Evolutionary conservation across 805 yeast genomes (phyloP), one percentile per base, ranked within the genome.

Genomic region (Kurtzmaniella fragi): DNA sequence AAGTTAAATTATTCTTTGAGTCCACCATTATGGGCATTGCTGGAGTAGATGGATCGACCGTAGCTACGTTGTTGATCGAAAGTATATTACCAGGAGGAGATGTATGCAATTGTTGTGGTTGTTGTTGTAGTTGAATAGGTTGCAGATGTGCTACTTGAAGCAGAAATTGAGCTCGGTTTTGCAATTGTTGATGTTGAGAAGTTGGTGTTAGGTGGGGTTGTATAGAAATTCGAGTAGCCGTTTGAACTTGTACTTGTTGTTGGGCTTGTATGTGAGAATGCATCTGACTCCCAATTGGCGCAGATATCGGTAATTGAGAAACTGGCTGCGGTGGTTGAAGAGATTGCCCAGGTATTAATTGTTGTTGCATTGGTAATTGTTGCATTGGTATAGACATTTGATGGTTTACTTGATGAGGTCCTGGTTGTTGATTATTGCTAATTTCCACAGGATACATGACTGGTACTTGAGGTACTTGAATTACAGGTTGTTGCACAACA

Each of bases 61-160:
- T 13, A 28, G 36, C 8, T 6, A 20, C 13, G 28, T 20, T 25
- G 5, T 28, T 33, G 6, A 28, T 14, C 5, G 35, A 6, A 12
- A 23, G 36, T 13, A 33, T 17, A n/a, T 13, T 17, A 17, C 17
- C 17, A 17, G 6, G 37, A 13, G 29, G 28, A 9, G 37, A 31
- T 8, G 30, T 9, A 11, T n/a, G 31, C 23, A 17, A 20, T 4
- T 27, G 31, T 12, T 16, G 16, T 10, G 25, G 30, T 12, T 26
- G 36, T 23, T 29, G 29, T 37, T 46, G 54, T 34, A 43, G 45
- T 35, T 46, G 33, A 23, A 33, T 28, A 23, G 37, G 32, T n/a
- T 36, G 28, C 15, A 13, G 34, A 8, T 17, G 39, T 4, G 34
- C 6, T 5, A 29, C 34, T 32, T 38, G 41, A 5, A 28, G 14